A percentile compares a stretch with the other conserved stretches of the same genome.
Evolutionary conservation across 2,329 filamentous ascomycete species (phyloP).

Genomic region (Oidium heveae): DNA sequence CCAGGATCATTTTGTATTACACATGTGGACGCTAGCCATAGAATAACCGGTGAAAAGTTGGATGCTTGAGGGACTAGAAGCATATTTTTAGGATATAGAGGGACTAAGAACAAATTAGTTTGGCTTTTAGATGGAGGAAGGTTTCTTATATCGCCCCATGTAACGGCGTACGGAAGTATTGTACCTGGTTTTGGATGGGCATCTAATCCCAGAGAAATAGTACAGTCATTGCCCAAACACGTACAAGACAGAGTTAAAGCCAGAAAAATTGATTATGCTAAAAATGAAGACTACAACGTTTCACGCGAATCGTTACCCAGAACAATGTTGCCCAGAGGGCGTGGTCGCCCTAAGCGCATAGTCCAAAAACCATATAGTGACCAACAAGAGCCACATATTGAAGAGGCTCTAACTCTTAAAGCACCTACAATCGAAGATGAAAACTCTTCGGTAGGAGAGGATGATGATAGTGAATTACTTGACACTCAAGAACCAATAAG

Average conservation of each 20-base stretch:
- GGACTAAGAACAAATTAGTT: background rate
- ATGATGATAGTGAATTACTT: background rate
- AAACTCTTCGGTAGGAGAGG: background rate
- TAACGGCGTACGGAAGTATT: background rate
- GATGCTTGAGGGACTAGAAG: background rate
- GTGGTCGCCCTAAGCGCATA: background rate
- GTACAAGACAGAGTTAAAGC: background rate
- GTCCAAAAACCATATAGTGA: background rate
- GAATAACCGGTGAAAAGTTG: background rate
- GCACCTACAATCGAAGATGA: background rate
- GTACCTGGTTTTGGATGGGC: background rate
- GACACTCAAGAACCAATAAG: background rate
- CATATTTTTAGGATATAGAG: too few relatives aligned
- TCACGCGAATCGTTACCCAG: background rate
- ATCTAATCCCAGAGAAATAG: background rate
- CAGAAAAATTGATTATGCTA: background rate
- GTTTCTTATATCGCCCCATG: background rate
- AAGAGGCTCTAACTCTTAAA: background rate
- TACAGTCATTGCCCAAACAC: background rate
- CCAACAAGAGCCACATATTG: too few relatives aligned
- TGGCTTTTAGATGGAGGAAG: background rate
- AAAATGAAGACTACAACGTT: background rate
- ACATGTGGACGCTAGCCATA: too few relatives aligned
- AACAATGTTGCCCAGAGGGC: background rate
- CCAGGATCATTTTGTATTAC: too few relatives aligned